phyloP scores from a whole-genome alignment of 805 yeast genomes.

The Metschnikowia santaceciliae region DNA sequence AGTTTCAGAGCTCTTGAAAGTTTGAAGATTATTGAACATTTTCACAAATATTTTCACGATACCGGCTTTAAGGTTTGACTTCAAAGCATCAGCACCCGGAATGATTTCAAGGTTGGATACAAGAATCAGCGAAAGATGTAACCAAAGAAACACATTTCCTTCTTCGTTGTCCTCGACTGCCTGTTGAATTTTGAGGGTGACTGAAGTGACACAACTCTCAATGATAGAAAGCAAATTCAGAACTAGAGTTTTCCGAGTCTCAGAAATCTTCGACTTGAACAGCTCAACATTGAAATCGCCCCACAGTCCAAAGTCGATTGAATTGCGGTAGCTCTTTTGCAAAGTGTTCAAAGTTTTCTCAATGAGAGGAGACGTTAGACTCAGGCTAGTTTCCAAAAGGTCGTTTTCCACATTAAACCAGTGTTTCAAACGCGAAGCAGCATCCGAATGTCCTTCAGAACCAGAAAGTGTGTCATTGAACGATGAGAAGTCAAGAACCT shows the following conservation, averaged over 20 bases:
- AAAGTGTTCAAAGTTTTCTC: background rate
- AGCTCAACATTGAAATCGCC: conserved; percentile 7
- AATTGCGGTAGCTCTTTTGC: conserved; percentile 1
- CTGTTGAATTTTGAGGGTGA: background rate
- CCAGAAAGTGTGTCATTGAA: background rate
- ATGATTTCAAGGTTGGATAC: background rate
- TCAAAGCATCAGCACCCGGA: background rate
- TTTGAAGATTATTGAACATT: background rate
- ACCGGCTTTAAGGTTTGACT: background rate
- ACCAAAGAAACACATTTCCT: background rate
- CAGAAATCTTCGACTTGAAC: background rate
- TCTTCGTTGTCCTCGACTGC: background rate
- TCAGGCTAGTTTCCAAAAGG: conserved; percentile 3
- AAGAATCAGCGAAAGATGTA: background rate
- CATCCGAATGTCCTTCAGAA: background rate
- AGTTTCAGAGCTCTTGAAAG: background rate
- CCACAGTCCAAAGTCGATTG: conserved; percentile 9
- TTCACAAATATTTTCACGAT: background rate
- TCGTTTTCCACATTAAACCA: conserved; percentile 12
- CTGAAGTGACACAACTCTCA: background rate
- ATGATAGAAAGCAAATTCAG: background rate
- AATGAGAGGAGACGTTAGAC: background rate
- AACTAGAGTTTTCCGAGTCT: background rate
- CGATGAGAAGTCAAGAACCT: conserved; percentile 9
- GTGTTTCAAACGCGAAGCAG: conserved; percentile 5